Evolutionary conservation across 2,329 filamentous ascomycete genomes (phyloP).

Genomic region (Dactylellina sp.): DNA sequence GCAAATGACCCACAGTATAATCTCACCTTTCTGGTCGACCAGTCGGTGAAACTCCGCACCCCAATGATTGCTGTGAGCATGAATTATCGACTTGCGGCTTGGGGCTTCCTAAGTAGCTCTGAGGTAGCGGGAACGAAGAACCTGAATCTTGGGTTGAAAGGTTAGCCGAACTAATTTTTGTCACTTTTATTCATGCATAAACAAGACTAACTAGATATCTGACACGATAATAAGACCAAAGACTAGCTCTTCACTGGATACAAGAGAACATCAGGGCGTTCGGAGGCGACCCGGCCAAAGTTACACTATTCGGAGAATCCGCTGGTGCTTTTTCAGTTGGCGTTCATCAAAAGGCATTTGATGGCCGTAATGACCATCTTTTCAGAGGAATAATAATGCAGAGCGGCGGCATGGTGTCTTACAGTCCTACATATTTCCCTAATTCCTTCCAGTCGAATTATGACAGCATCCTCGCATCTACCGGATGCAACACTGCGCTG

Average conservation of each 20-base stretch:
- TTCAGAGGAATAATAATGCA: constrained; percentile 70
- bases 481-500: constrained; percentile 69
- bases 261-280: constrained; percentile 71
- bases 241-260: constrained; percentile 72
- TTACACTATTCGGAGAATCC: constrained; percentile 75
- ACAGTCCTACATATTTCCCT: constrained; percentile 1
- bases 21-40: constrained; percentile 70
- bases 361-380: constrained; percentile 69
- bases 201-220: no score
- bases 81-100: constrained; percentile 69
- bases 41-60: constrained; percentile 68
- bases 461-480: constrained; percentile 71
- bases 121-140: constrained; percentile 65
- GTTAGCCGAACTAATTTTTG: no score
- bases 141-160: constrained; percentile 73
- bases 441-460: constrained; percentile 4
- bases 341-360: constrained; percentile 69
- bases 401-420: not conserved
- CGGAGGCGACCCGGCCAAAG: constrained; percentile 71
- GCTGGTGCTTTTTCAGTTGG: constrained; percentile 68
- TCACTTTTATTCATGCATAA: no score
- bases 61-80: constrained; percentile 70
- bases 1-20: constrained; percentile 72
- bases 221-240: constrained; percentile 67
- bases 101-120: constrained; percentile 68